These are phyloP conservation scores for Microbotryum violaceum DNA, from an alignment of 1,284 basidiomycete genomes.

Conservation along the genomic window DNA sequence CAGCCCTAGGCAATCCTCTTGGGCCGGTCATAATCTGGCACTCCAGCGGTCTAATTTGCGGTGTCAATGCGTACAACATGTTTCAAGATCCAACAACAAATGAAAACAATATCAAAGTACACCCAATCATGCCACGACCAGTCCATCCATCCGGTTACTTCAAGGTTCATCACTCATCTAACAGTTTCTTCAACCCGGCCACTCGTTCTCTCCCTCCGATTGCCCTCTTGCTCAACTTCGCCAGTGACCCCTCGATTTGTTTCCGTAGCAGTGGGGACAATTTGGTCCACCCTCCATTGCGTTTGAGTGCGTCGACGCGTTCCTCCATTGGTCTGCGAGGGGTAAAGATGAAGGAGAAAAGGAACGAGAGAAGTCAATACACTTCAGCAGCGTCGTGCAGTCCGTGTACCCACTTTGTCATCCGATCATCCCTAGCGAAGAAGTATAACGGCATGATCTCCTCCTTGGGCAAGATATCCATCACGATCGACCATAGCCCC, in stretches of 20 bases:
- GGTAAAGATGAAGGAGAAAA: background rate
- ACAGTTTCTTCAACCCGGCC: background rate
- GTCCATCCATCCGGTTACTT: too few relatives aligned
- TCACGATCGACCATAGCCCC: conserved; percentile 30
- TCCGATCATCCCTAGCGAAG: conserved; percentile 30
- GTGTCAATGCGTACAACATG: too few relatives aligned
- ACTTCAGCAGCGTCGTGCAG: background rate
- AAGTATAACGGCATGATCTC: conserved; percentile 29
- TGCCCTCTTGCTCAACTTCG: background rate
- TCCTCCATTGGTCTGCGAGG: conserved; percentile 24
- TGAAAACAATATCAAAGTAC: too few relatives aligned
- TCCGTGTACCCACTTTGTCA: conserved; percentile 16
- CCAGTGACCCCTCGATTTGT: background rate
- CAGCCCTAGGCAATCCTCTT: too few relatives aligned
- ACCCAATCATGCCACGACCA: too few relatives aligned
- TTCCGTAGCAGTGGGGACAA: background rate
- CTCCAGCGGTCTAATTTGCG: too few relatives aligned
- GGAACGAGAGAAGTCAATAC: background rate
- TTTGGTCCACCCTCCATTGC: background rate
- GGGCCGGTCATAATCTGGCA: too few relatives aligned
- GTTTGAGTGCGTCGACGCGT: conserved; percentile 8
- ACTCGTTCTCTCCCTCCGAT: conserved; percentile 1
- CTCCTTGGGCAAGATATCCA: conserved; percentile 18
- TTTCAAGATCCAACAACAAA: too few relatives aligned
- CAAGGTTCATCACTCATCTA: background rate